Evolutionary conservation across 495 filamentous ascomycete genomes (phyloP).

Genomic region (Opeltia flavorubescens): DNA sequence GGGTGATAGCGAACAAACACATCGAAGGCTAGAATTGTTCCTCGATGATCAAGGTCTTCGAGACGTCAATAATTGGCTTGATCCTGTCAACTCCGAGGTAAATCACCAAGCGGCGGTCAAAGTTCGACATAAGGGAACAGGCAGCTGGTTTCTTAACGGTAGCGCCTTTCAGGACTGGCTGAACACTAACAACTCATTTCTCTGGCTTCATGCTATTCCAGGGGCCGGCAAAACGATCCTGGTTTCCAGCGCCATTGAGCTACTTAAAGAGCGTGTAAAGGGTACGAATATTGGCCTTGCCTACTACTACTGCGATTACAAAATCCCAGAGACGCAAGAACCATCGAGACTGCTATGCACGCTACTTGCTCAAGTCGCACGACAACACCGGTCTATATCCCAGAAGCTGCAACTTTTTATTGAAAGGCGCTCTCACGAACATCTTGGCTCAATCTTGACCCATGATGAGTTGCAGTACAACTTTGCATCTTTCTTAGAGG

Average conservation of each 20-base stretch:
- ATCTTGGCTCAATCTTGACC: not conserved
- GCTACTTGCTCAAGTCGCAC: not conserved
- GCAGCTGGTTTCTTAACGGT: not conserved
- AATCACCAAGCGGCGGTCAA: not conserved
- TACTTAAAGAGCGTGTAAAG: not conserved
- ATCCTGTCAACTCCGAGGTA: not conserved
- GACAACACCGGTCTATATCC: not conserved
- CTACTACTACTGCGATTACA: conserved; percentile 1
- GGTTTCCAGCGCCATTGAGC: not conserved
- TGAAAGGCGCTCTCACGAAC: not conserved
- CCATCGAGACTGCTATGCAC: not conserved
- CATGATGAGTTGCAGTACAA: not conserved
- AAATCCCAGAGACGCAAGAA: not conserved
- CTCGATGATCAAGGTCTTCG: not conserved
- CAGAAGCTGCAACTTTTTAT: not conserved
- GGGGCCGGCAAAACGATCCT: not conserved
- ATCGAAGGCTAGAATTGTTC: not conserved
- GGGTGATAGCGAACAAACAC: not conserved
- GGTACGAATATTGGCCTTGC: not conserved
- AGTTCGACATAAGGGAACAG: not conserved
- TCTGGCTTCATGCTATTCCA: conserved; percentile 1
- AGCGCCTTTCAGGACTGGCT: not conserved
- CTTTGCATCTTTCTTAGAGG: not conserved
- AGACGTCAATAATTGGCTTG: not conserved
- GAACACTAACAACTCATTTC: not conserved